phyloP scores from a whole-genome alignment of 73 alveolate species.

The Breviolum minutum region DNA sequence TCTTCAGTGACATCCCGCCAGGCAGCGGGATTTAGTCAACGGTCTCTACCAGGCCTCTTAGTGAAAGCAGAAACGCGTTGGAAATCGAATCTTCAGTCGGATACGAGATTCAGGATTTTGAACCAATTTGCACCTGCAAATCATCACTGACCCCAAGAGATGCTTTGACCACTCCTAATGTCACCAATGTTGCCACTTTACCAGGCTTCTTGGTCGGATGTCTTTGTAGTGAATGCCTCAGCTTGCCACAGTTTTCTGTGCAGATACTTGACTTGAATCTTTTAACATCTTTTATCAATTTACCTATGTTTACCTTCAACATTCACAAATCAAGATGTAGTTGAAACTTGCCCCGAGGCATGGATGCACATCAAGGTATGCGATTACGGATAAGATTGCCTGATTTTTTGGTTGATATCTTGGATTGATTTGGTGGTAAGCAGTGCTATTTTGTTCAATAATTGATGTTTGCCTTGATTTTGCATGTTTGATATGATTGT shows the following conservation, averaged over 20 bases:
- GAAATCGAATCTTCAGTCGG: neutral
- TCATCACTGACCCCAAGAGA: neutral
- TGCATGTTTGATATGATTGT: no score
- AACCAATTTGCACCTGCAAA: neutral
- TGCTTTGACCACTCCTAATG: neutral
- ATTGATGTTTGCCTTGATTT: no score
- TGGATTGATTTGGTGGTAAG: no score
- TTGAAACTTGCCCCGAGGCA: neutral
- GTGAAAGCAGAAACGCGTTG: neutral
- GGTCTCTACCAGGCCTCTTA: slow-evolving; percentile 51
- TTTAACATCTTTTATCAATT: no score
- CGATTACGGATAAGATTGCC: neutral
- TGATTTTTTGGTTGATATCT: no score
- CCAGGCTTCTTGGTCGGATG: slow-evolving; percentile 76
- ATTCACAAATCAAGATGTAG: neutral
- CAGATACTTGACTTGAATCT: no score
- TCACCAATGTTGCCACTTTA: neutral
- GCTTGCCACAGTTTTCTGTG: no score
- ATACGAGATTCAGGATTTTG: neutral
- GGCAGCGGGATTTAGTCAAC: slow-evolving; percentile 67
- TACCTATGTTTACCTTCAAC: neutral
- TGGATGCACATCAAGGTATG: slow-evolving; percentile 73
- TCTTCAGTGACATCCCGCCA: neutral
- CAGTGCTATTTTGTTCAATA: no score
- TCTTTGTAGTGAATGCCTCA: slow-evolving; percentile 29